These are phyloP conservation scores for Tricholoma sp. DNA, from an alignment of 768 basidiomycete species.

Conservation along the genomic window DNA sequence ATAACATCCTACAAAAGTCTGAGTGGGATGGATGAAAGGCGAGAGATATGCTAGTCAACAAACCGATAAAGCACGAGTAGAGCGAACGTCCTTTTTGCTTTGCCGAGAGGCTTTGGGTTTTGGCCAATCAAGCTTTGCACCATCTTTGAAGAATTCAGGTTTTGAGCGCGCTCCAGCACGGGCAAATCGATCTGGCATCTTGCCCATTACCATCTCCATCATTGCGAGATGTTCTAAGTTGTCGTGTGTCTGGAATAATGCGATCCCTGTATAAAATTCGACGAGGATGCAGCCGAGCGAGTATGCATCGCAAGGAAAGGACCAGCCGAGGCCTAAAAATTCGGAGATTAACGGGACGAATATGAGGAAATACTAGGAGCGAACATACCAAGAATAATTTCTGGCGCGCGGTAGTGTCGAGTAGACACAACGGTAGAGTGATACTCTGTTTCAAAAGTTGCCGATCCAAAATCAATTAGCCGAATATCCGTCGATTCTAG, in stretches of 20 bases:
- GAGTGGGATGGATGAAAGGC: slow-evolving; percentile 9
- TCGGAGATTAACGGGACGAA: slow-evolving; percentile 9
- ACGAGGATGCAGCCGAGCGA: slow-evolving; percentile 98
- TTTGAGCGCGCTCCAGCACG: slow-evolving; percentile 72
- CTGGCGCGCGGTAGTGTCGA: slow-evolving; percentile 96
- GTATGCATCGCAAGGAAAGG: slow-evolving; percentile 96
- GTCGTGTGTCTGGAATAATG: slow-evolving; percentile 99
- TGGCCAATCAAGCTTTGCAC: slow-evolving; percentile 85
- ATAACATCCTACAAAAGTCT: slow-evolving; percentile 69
- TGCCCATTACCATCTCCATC: slow-evolving; percentile 99
- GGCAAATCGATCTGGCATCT: slow-evolving; percentile 87
- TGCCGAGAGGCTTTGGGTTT: slow-evolving; percentile 82
- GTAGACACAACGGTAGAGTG: slow-evolving; percentile 98
- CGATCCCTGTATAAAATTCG: slow-evolving; percentile 96
- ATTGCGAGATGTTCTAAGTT: slow-evolving; percentile 98
- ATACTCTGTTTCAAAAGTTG: slow-evolving; percentile 96
- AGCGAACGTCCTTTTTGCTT: slow-evolving; percentile 90
- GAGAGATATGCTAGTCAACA: slow-evolving; percentile 2
- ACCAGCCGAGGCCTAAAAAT: slow-evolving; percentile 87
- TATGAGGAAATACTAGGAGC: not conserved
- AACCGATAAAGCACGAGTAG: slow-evolving; percentile 76
- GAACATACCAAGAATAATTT: slow-evolving; percentile 92
- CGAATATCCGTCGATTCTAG: slow-evolving; percentile 87
- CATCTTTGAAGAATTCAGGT: slow-evolving; percentile 91
- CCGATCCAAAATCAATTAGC: slow-evolving; percentile 97